Evolutionary conservation across 1,139 yeast species (phyloP).

Genomic region (Yamadazyma dendronema): DNA sequence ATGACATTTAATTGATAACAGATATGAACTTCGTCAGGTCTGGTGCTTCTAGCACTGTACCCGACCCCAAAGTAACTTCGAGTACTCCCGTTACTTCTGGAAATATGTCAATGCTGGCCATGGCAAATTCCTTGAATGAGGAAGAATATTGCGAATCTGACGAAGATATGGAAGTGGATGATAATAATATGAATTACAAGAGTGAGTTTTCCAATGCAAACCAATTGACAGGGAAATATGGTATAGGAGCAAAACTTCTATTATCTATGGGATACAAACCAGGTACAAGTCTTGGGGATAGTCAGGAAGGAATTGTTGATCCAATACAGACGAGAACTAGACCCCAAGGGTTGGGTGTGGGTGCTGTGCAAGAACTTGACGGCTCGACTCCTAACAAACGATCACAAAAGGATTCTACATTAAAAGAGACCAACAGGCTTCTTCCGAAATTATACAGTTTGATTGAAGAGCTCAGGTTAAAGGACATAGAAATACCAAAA

Average conservation of each 20-base stretch:
- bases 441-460: constrained; percentile 20
- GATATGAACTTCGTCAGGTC: constrained; percentile 6
- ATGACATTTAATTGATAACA: constrained; percentile 1
- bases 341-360: constrained; percentile 73
- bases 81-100: not conserved
- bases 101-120: not conserved
- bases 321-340: constrained; percentile 74
- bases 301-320: constrained; percentile 67
- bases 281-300: constrained; percentile 79
- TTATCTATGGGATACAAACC: constrained; percentile 82
- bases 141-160: not conserved
- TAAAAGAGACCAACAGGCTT: not conserved
- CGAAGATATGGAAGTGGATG: not conserved
- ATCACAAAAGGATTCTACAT: not conserved
- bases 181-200: not conserved
- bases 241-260: constrained; percentile 81
- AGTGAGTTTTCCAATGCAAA: not conserved
- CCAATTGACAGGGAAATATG: constrained; percentile 43
- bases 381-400: constrained; percentile 15
- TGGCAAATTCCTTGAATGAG: not conserved
- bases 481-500: constrained; percentile 32
- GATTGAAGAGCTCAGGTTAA: constrained; percentile 26
- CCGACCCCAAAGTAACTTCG: not conserved
- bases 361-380: constrained; percentile 39
- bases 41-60: not conserved